Base-by-base conservation (phyloP, 768 basidiomycete genomes). In the Termitomyces sp. region DNA sequence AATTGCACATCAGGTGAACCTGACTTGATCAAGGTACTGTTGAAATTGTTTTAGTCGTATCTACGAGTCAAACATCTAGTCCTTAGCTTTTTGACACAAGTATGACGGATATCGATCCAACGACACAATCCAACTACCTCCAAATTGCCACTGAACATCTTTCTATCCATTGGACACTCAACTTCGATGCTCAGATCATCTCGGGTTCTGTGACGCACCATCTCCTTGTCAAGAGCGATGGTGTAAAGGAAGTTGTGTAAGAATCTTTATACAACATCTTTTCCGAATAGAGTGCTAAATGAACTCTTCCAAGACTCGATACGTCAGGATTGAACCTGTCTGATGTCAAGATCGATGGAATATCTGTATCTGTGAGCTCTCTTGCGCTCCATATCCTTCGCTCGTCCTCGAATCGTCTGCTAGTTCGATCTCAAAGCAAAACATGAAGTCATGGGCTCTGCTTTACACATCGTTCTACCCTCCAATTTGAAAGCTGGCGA, bases 51-150 rank as follows among this genome's bases (percentile, higher is more conserved):
- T 28, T 5, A 58, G 40, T 11, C 37, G 17, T 17, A 38, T 38
- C 15, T 2, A 15, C 37, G 15, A 17, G 17, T 38, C 5, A 43
- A 43, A 43, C 42, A 43, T 21, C 23, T 23, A 23, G 23, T 2
- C 23, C 23, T 4, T 2, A 41, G 30, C n/a, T 46, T n/a, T n/a
- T 28, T 15, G 37, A 12, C 15, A 30, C 45, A 47, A 47, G 7
- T 33, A 50, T 50, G 49, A 0, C 49, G 15, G 48, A 35, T 48
- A 48, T 48, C 28, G 48, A 91, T 65, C 86, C 85, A 19, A 84
- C 90, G 0, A 87, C 88, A 0, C 88, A 93, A 65, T 81, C 91
- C 23, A 97, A 97, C 73, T 92, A 90, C 69, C 68, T 72, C 5
- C 72, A 86, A 47, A 78, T 94, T 61, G 69, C 74, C 3, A 85